Evolutionary conservation across 164 flowering plant genomes (phyloP).

Genomic region (Chimonanthus praecox): DNA sequence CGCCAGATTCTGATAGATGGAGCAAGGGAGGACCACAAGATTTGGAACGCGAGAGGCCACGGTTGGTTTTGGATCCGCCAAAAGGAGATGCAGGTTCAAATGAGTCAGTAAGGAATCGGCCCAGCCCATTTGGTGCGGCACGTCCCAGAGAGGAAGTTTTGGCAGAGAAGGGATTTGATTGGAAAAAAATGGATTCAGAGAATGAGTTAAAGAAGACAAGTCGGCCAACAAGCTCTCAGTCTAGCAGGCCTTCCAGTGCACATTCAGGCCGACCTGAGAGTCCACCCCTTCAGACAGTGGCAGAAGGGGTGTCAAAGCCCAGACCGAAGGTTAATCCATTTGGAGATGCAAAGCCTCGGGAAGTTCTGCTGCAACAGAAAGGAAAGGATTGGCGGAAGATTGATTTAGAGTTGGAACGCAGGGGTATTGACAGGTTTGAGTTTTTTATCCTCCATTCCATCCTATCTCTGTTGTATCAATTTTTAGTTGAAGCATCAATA

Average conservation of each 20-base stretch:
- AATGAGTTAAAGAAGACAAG: conserved; percentile 56
- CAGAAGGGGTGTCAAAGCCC: conserved; percentile 37
- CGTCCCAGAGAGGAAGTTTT: conserved; percentile 87
- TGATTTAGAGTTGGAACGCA: conserved; percentile 78
- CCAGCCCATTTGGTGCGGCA: conserved; percentile 84
- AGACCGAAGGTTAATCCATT: conserved; percentile 83
- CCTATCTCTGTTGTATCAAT: not conserved
- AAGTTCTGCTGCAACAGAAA: conserved; percentile 60
- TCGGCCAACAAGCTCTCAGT: conserved; percentile 73
- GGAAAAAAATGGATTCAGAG: conserved; percentile 67
- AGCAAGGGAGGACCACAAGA: conserved; percentile 23
- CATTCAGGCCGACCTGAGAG: conserved; percentile 64
- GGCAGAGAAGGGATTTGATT: conserved; percentile 88
- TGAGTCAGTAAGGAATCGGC: conserved; percentile 34
- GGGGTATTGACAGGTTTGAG: conserved; percentile 62
- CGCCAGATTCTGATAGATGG: conserved; percentile 49
- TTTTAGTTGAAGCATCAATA: not conserved
- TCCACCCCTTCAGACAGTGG: conserved; percentile 22
- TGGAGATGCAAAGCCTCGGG: conserved; percentile 95
- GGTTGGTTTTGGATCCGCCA: conserved; percentile 52
- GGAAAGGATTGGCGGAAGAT: conserved; percentile 92
- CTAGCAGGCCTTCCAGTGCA: conserved; percentile 76
- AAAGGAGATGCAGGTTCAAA: conserved; percentile 13
- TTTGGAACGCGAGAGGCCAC: conserved; percentile 36
- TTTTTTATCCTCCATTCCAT: not conserved